Percentiles rank a stretch among this genome's conserved stretches.
phyloP scores from a whole-genome alignment of 129 eudicot genomes.

The Lonicera japonica region DNA sequence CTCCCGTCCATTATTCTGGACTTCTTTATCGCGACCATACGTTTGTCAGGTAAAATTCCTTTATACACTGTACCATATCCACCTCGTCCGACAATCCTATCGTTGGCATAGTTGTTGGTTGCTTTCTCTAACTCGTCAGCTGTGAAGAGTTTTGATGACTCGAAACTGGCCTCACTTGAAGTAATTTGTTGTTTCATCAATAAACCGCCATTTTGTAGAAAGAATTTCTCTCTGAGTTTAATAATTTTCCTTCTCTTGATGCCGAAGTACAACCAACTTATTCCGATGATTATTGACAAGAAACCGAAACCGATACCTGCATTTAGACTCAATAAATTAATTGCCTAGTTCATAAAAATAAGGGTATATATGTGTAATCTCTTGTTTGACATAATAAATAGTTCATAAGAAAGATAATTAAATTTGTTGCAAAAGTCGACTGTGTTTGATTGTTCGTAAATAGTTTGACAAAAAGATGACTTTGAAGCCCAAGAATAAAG shows the following conservation, averaged over 20 bases:
- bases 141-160: slow-evolving; percentile 20
- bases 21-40: slow-evolving; percentile 41
- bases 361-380: too few relatives aligned
- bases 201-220: slow-evolving; percentile 29
- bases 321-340: neutral
- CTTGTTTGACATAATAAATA: too few relatives aligned
- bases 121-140: slow-evolving; percentile 26
- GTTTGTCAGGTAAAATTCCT: slow-evolving; percentile 32
- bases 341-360: too few relatives aligned
- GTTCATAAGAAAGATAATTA: too few relatives aligned
- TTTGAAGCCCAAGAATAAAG: too few relatives aligned
- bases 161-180: slow-evolving; percentile 8
- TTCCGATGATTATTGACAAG: slow-evolving; percentile 13
- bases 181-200: slow-evolving; percentile 19
- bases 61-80: slow-evolving; percentile 40
- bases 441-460: too few relatives aligned
- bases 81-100: slow-evolving; percentile 39
- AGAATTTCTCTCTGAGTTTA: slow-evolving; percentile 22
- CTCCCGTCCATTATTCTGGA: slow-evolving; percentile 34
- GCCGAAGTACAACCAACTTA: slow-evolving; percentile 19
- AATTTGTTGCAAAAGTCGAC: too few relatives aligned
- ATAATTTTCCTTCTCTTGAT: slow-evolving; percentile 20
- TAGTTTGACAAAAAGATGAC: too few relatives aligned
- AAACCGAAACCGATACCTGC: slow-evolving; percentile 29
- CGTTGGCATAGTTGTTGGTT: slow-evolving; percentile 27